phyloP scores from a whole-genome alignment of 2,329 filamentous ascomycete species.

The Tympanopsis confertula region DNA sequence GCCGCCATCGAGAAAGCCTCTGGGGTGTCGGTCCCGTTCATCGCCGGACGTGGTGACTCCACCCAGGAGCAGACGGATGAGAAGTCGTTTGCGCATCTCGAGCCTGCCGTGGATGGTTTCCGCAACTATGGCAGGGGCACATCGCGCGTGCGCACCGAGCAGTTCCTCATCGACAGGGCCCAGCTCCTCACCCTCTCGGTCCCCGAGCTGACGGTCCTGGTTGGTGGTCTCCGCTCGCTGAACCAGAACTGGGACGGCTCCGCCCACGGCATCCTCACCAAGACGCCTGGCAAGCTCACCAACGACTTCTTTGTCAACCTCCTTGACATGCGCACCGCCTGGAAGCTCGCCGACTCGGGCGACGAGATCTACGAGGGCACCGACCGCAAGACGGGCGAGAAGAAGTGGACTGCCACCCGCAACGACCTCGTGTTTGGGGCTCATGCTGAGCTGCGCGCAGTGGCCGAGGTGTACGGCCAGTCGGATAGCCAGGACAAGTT shows the following conservation, averaged over 20 bases:
- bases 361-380: constrained; percentile 49
- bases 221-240: constrained; percentile 62
- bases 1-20: constrained; percentile 66
- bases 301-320: constrained; percentile 79
- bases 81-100: constrained; percentile 50
- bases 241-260: constrained; percentile 64
- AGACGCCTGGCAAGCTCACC: constrained; percentile 54
- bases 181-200: constrained; percentile 59
- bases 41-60: constrained; percentile 61
- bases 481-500: constrained; percentile 51
- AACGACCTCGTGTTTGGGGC: constrained; percentile 61
- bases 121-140: constrained; percentile 63
- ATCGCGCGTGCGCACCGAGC: constrained; percentile 49
- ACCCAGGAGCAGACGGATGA: constrained; percentile 62
- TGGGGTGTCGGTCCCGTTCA: constrained; percentile 55
- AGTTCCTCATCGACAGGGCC: constrained; percentile 61
- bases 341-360: constrained; percentile 40
- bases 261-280: constrained; percentile 55
- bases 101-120: constrained; percentile 64
- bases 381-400: constrained; percentile 52
- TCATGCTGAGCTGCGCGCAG: constrained; percentile 62
- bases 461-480: constrained; percentile 59
- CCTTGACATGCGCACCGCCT: constrained; percentile 53
- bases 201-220: constrained; percentile 59
- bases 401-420: constrained; percentile 61